Evolutionary conservation across 2,329 filamentous ascomycete genomes (phyloP).

Genomic region (Coleophoma crateriformis): DNA sequence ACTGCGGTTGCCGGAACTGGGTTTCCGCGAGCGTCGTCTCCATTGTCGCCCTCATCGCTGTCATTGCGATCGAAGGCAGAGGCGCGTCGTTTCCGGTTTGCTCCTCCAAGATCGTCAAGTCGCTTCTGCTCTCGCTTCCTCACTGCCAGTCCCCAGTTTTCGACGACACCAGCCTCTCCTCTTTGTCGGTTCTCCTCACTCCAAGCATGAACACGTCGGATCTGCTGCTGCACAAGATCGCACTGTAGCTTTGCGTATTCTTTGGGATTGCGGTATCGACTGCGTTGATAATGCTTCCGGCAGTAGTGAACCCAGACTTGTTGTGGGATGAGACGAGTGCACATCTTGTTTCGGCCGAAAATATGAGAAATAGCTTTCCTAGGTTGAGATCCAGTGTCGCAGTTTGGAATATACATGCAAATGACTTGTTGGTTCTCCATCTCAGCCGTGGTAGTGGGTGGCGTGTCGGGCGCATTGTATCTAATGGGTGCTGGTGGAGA

Average conservation of each 20-base stretch:
- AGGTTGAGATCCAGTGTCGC: slow-evolving; percentile 53
- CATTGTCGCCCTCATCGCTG: slow-evolving; percentile 19
- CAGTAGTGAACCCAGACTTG: slow-evolving; percentile 72
- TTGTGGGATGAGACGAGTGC: slow-evolving; percentile 64
- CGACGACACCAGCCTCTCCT: slow-evolving; percentile 38
- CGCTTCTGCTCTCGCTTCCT: slow-evolving; percentile 61
- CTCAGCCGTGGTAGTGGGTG: slow-evolving; percentile 11
- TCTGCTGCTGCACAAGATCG: slow-evolving; percentile 56
- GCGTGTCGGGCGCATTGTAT: slow-evolving; percentile 15
- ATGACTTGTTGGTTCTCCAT: slow-evolving; percentile 9
- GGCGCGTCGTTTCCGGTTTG: slow-evolving; percentile 19
- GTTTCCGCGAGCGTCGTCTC: slow-evolving; percentile 9
- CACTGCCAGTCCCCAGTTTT: slow-evolving; percentile 55
- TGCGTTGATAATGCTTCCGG: slow-evolving; percentile 77
- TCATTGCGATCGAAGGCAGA: slow-evolving; percentile 15
- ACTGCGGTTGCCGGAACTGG: slow-evolving; percentile 24
- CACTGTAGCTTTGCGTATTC: slow-evolving; percentile 59
- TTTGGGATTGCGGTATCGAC: slow-evolving; percentile 59
- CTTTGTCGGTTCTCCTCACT: slow-evolving; percentile 40
- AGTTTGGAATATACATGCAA: slow-evolving; percentile 53
- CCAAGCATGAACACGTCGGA: slow-evolving; percentile 59
- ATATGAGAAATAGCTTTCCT: slow-evolving; percentile 78
- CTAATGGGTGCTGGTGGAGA: slow-evolving; percentile 11
- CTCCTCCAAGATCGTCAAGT: slow-evolving; percentile 33
- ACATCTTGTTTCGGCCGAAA: slow-evolving; percentile 77